Conservation (phyloP, 257 asterid species). For the Nicotiana obtusifolia region DNA sequence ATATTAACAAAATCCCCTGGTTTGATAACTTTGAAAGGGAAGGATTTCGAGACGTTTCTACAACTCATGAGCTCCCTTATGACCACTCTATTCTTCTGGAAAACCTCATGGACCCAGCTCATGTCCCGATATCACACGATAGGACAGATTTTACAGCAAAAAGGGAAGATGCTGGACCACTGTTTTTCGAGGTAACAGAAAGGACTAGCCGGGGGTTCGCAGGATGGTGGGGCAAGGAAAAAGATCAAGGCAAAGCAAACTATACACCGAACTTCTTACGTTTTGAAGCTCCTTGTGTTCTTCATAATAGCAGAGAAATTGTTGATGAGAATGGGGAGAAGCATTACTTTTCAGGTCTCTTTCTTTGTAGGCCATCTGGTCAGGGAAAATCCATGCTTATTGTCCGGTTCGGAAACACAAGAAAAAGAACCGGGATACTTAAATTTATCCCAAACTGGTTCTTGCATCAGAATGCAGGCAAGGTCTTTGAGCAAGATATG, state of each 20-base stretch:
- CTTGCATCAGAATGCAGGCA: constrained; percentile 75
- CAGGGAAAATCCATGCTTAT: constrained; percentile 97
- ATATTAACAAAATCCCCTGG: constrained; percentile 63
- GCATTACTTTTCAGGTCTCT: constrained; percentile 63
- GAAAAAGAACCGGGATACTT: constrained; percentile 36
- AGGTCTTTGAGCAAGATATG: constrained; percentile 97
- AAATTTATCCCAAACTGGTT: constrained; percentile 71
- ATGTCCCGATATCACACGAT: constrained; percentile 88
- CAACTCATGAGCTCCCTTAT: constrained; percentile 87
- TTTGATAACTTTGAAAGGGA: constrained; percentile 67
- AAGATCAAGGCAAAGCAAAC: constrained; percentile 42
- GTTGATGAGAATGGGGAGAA: constrained; percentile 48
- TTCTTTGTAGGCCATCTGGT: constrained; percentile 86
- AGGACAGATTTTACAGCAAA: constrained; percentile 82
- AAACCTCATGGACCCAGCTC: constrained; percentile 99
- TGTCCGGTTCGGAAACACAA: constrained; percentile 75
- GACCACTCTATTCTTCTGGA: constrained; percentile 94
- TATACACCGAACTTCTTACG: constrained; percentile 49
- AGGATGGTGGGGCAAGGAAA: constrained; percentile 78
- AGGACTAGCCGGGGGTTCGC: constrained; percentile 83
- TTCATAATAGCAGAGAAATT: constrained; percentile 66
- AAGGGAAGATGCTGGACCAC: constrained; percentile 74
- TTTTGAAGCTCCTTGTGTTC: constrained; percentile 84
- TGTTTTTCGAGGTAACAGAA: constrained; percentile 68
- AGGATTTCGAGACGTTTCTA: constrained; percentile 66